Percentiles rank a stretch among this genome's conserved stretches.
These are phyloP conservation scores for Lanzia echinophila DNA, from an alignment of 2,329 filamentous ascomycete species.

Conservation along the genomic window DNA sequence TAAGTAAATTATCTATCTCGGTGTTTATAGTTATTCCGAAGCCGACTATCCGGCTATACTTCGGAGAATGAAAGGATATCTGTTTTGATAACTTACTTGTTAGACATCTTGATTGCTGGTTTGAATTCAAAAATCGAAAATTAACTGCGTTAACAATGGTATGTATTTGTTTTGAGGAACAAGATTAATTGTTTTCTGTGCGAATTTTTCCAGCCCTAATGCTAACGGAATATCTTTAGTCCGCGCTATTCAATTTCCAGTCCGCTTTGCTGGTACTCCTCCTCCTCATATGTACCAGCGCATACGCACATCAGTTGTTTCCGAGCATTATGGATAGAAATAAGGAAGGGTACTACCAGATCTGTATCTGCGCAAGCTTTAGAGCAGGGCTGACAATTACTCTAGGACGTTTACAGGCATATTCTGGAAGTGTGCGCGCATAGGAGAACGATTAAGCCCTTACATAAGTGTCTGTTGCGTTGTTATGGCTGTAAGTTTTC, in stretches of 20 bases:
- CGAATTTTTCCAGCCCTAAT: not conserved
- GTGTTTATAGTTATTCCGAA: no score
- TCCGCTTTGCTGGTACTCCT: conserved; percentile 91
- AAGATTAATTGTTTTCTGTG: no score
- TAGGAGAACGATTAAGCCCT: conserved; percentile 88
- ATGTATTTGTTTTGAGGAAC: not conserved
- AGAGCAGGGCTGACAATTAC: conserved; percentile 9
- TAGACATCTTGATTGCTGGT: no score
- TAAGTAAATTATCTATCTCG: not conserved
- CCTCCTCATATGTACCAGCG: conserved; percentile 90
- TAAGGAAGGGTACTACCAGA: conserved; percentile 69
- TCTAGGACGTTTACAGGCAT: conserved; percentile 47
- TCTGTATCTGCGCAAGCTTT: conserved; percentile 1
- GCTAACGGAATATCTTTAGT: conserved; percentile 44
- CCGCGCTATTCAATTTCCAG: conserved; percentile 98
- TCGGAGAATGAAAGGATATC: not conserved
- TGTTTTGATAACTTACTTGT: not conserved
- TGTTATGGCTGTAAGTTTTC: conserved; percentile 73
- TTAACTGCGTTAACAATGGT: not conserved
- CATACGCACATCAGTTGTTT: conserved; percentile 86
- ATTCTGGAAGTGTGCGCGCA: conserved; percentile 92
- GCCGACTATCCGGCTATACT: not conserved
- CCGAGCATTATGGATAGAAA: conserved; percentile 87
- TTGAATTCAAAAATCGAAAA: no score
- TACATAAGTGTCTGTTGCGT: conserved; percentile 94